Base-by-base conservation (phyloP, 2,329 filamentous ascomycete genomes). In the Dryadomyces quercivorus region DNA sequence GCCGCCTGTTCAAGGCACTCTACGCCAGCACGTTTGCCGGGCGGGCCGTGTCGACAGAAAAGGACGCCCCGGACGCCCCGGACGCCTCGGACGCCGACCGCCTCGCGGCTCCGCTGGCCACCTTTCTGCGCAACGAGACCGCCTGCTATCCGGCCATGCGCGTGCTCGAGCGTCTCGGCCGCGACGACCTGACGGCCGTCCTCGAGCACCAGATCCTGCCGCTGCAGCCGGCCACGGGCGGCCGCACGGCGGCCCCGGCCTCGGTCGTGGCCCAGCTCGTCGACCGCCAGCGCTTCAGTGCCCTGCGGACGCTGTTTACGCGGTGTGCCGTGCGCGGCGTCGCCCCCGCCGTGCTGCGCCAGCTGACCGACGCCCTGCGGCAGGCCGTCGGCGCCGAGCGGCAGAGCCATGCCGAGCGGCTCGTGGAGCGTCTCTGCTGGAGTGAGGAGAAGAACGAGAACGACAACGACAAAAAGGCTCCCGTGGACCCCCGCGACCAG, bases 1-100 rank as follows among this genome's bases (percentile, higher is more conserved):
- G 88, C 46, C 95, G 93, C 69, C 71, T 90, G 38, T 98, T 97
- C 79, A 96, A 95, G 69, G 80, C 82, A 15, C 76, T 98, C 6
- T 92, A 94, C 70, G 81, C 78, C 56, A 83, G 85, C 60, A 81
- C 90, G 59, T 86, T 97, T 68, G 85, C 84, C 58, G 83, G 86
- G 15, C 81, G 89, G 10, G 20, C n/a, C n/a, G n/a, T n/a, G n/a
- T n/a, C n/a, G n/a, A n/a, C n/a, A n/a, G n/a, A n/a, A n/a, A n/a
- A n/a, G 26, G n/a, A 8, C 18, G 40, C 46, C 10, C 12, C 16
- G 9, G 45, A 31, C 38, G 8, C 40, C 18, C 7, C 18, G 12
- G 22, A 36, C 22, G 12, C 16, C 13, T 20, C 16, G 26, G 44
- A 10, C 36, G 13, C 20, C 13, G 45, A 22, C 26, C 12, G 21